Percentiles rank a stretch among this genome's conserved stretches.
These are phyloP conservation scores for Venturiaceae sp. DNA, from an alignment of 2,329 filamentous ascomycete species.

Conservation along the genomic window DNA sequence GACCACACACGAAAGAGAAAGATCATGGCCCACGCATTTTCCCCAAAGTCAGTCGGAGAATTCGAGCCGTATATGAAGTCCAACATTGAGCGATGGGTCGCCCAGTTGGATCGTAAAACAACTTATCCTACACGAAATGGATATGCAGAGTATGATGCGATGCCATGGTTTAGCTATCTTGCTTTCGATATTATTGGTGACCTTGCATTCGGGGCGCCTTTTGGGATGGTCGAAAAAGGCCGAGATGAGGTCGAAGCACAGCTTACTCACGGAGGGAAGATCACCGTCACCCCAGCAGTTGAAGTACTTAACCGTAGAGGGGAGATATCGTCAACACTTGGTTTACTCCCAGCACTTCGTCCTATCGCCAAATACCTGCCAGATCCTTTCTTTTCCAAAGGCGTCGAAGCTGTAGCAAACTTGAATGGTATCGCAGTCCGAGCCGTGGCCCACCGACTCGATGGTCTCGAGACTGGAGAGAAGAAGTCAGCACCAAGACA, in stretches of 20 bases:
- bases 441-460: constrained; percentile 65
- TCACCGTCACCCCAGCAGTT: constrained; percentile 66
- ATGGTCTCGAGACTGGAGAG: constrained; percentile 47
- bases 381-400: constrained; percentile 70
- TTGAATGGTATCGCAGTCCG: constrained; percentile 83
- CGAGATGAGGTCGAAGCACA: constrained; percentile 68
- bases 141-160: constrained; percentile 57
- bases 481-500: constrained; percentile 43
- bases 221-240: constrained; percentile 75
- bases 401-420: constrained; percentile 64
- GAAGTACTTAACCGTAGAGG: constrained; percentile 81
- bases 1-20: constrained; percentile 87
- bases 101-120: constrained; percentile 62
- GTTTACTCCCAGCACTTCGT: constrained; percentile 63
- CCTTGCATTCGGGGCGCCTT: constrained; percentile 58
- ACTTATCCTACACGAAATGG: constrained; percentile 39
- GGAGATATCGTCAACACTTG: constrained; percentile 70
- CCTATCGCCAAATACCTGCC: constrained; percentile 73
- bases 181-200: constrained; percentile 52
- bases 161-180: constrained; percentile 70
- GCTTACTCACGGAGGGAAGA: constrained; percentile 46
- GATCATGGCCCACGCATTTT: constrained; percentile 79
- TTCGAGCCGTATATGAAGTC: constrained; percentile 83
- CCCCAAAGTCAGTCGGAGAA: constrained; percentile 66
- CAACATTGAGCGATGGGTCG: constrained; percentile 62